phyloP scores from a whole-genome alignment of 2,329 filamentous ascomycete genomes.

The Fonsecaea erecta region DNA sequence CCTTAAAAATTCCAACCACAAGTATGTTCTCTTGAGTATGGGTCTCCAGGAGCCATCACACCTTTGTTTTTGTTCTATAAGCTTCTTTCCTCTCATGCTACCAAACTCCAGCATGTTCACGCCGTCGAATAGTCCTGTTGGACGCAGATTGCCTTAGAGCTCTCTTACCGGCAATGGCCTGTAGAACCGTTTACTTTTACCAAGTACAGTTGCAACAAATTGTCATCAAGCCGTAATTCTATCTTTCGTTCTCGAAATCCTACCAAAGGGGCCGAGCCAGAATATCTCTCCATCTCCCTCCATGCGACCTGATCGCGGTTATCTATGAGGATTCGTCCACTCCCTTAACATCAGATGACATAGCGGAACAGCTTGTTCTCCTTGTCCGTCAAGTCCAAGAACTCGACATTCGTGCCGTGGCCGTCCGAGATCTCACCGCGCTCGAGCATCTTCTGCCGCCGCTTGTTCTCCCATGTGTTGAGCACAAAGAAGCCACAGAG shows the following conservation, averaged over 20 bases:
- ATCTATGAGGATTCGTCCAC: neutral
- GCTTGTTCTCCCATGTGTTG: constrained; percentile 15
- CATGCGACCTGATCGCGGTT: neutral
- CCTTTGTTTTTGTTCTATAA: too few relatives aligned
- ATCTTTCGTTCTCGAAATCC: neutral
- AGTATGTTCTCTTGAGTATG: too few relatives aligned
- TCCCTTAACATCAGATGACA: neutral
- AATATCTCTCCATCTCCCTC: neutral
- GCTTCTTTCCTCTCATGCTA: too few relatives aligned
- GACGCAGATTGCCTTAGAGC: too few relatives aligned
- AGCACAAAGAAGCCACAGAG: constrained; percentile 13
- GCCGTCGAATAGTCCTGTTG: too few relatives aligned
- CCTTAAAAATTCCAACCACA: too few relatives aligned
- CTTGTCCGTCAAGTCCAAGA: constrained; percentile 15
- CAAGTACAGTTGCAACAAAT: too few relatives aligned
- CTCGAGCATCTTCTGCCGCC: constrained; percentile 11
- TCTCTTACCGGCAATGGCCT: too few relatives aligned
- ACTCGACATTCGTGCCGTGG: constrained; percentile 12
- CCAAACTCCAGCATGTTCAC: too few relatives aligned
- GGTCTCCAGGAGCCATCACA: too few relatives aligned
- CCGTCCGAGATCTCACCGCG: constrained; percentile 11
- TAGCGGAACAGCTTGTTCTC: constrained; percentile 15
- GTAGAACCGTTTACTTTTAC: too few relatives aligned
- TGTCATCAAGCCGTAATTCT: neutral
- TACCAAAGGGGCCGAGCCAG: neutral